These are phyloP conservation scores for Aspergillus sparsus DNA, from an alignment of 495 filamentous ascomycete genomes.

Conservation along the genomic window DNA sequence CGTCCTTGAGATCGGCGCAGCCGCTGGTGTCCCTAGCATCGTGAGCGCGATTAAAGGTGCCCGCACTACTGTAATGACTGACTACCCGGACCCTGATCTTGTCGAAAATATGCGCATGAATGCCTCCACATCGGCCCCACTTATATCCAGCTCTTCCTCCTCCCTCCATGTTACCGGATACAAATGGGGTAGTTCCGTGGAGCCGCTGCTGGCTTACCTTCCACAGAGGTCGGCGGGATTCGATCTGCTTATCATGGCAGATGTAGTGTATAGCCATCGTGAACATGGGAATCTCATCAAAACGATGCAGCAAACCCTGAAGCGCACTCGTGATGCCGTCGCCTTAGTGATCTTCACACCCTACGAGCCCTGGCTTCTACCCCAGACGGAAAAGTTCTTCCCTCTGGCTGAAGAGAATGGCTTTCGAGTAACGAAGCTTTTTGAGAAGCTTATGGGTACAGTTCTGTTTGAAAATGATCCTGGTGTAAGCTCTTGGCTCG, in stretches of 20 bases:
- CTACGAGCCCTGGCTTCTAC: slow-evolving; percentile 85
- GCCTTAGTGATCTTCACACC: slow-evolving; percentile 92
- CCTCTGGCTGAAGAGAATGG: slow-evolving; percentile 66
- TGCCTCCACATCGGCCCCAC: slow-evolving; percentile 48
- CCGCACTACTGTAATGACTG: slow-evolving; percentile 72
- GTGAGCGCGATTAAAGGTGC: slow-evolving; percentile 74
- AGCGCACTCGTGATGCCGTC: slow-evolving; percentile 50
- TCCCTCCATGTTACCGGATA: slow-evolving; percentile 64
- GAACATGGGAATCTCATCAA: slow-evolving; percentile 76
- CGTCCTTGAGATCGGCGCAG: slow-evolving; percentile 88
- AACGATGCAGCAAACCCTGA: slow-evolving; percentile 65
- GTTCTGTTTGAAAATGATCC: slow-evolving; percentile 87
- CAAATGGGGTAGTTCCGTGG: slow-evolving; percentile 70
- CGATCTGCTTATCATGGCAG: slow-evolving; percentile 80
- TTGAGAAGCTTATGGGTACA: slow-evolving; percentile 77
- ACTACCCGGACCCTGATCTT: slow-evolving; percentile 83
- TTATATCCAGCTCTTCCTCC: slow-evolving; percentile 35
- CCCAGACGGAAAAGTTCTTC: slow-evolving; percentile 85
- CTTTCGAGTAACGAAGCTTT: slow-evolving; percentile 71
- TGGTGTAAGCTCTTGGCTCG: slow-evolving; percentile 55
- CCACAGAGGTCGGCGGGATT: slow-evolving; percentile 50
- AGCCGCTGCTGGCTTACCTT: slow-evolving; percentile 54
- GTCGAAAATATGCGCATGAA: slow-evolving; percentile 75
- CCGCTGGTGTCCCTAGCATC: slow-evolving; percentile 80
- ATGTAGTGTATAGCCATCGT: slow-evolving; percentile 85